phyloP scores from a whole-genome alignment of 768 basidiomycete species.

The Psilocybe cyanescens region DNA sequence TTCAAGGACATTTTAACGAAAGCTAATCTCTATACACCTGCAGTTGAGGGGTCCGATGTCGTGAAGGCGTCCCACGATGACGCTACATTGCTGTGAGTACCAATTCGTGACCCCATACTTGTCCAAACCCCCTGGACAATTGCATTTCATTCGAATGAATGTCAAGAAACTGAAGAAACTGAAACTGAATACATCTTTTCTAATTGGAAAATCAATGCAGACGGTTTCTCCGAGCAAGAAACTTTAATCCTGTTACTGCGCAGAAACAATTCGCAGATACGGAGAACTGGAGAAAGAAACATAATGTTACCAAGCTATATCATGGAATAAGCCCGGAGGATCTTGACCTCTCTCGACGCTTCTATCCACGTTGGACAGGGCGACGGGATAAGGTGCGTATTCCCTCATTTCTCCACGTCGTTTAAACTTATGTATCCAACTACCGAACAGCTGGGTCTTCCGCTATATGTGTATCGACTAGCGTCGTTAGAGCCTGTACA shows the following conservation, averaged over 20 bases:
- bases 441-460: slow-evolving; percentile 59
- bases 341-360: slow-evolving; percentile 58
- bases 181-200: background rate
- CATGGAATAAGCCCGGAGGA: slow-evolving; percentile 60
- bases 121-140: background rate
- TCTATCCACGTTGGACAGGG: slow-evolving; percentile 85
- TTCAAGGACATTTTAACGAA: slow-evolving; percentile 59
- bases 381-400: slow-evolving; percentile 68
- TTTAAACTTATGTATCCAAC: background rate
- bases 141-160: background rate
- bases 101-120: background rate
- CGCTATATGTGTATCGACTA: slow-evolving; percentile 77
- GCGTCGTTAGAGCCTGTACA: slow-evolving; percentile 61
- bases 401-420: background rate
- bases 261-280: slow-evolving; percentile 71
- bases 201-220: slow-evolving; percentile 36
- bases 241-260: slow-evolving; percentile 64
- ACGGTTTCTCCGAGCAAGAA: slow-evolving; percentile 82
- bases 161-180: background rate
- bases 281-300: slow-evolving; percentile 68
- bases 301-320: slow-evolving; percentile 68
- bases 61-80: slow-evolving; percentile 64
- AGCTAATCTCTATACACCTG: slow-evolving; percentile 54
- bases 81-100: slow-evolving; percentile 62
- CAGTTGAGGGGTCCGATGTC: slow-evolving; percentile 9